These are phyloP conservation scores for Candida boleticola DNA, from an alignment of 805 yeast genomes.

Conservation along the genomic window DNA sequence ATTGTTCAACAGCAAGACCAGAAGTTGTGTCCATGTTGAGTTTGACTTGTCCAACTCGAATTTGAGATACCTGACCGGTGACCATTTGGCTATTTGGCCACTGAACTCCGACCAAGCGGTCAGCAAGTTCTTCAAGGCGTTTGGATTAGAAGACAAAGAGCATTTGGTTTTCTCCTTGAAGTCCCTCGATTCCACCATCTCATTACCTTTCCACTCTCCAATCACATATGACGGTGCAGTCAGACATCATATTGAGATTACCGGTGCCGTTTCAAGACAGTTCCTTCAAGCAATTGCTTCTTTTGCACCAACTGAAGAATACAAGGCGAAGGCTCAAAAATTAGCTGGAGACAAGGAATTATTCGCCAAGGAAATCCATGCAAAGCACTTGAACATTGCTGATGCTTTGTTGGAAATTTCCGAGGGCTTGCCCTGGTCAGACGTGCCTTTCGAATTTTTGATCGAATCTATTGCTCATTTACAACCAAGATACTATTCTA, in stretches of 20 bases:
- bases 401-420: conserved; percentile 68
- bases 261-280: conserved; percentile 93
- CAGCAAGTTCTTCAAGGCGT: conserved; percentile 58
- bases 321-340: conserved; percentile 46
- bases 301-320: conserved; percentile 72
- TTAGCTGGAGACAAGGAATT: conserved; percentile 67
- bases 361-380: conserved; percentile 65
- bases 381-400: conserved; percentile 66
- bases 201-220: conserved; percentile 69
- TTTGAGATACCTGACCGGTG: conserved; percentile 89
- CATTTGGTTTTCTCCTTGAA: conserved; percentile 61
- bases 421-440: conserved; percentile 62
- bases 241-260: conserved; percentile 84
- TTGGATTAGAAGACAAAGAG: conserved; percentile 54
- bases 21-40: conserved; percentile 90
- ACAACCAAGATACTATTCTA: conserved; percentile 95
- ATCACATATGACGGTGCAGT: conserved; percentile 86
- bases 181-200: conserved; percentile 67
- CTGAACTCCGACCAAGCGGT: conserved; percentile 80
- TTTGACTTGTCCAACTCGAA: conserved; percentile 75
- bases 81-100: conserved; percentile 94
- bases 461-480: conserved; percentile 78
- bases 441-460: conserved; percentile 80
- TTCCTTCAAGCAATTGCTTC: conserved; percentile 67
- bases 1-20: conserved; percentile 58